Evolutionary conservation across 768 basidiomycete species (phyloP).

Genomic region (Naganishia vaughanmartiniae): DNA sequence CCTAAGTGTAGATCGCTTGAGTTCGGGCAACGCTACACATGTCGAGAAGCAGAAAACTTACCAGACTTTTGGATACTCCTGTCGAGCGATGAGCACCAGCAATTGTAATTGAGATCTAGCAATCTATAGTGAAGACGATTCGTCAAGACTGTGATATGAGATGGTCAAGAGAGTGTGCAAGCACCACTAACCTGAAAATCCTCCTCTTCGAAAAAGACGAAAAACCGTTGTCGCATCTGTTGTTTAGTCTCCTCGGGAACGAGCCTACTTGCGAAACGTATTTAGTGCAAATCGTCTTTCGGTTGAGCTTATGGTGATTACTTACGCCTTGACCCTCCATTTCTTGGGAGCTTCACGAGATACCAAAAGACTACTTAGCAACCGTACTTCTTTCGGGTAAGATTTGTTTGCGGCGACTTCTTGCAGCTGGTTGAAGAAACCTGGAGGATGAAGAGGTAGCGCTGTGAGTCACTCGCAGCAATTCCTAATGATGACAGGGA

Average conservation of each 20-base stretch:
- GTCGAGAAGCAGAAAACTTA: background rate
- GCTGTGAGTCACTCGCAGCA: background rate
- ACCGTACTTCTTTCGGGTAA: slow-evolving; percentile 40
- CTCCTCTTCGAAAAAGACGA: slow-evolving; percentile 47
- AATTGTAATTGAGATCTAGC: slow-evolving; percentile 47
- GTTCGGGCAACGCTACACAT: background rate
- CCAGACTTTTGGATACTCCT: slow-evolving; percentile 45
- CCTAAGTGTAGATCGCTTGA: background rate
- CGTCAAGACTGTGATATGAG: background rate
- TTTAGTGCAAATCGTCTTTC: background rate
- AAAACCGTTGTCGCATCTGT: slow-evolving; percentile 43
- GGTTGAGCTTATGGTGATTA: background rate
- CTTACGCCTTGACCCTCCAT: slow-evolving; percentile 50
- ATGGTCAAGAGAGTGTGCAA: background rate
- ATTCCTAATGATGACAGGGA: background rate
- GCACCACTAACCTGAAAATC: slow-evolving; percentile 37
- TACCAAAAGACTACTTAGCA: slow-evolving; percentile 44
- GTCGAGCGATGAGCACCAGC: slow-evolving; percentile 44
- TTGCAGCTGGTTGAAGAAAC: slow-evolving; percentile 45
- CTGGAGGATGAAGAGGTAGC: slow-evolving; percentile 28
- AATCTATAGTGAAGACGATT: slow-evolving; percentile 36
- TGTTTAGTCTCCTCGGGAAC: slow-evolving; percentile 47
- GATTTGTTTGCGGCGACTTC: slow-evolving; percentile 39
- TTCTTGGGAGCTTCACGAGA: slow-evolving; percentile 50
- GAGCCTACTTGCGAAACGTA: background rate